A percentile compares a stretch with the other conserved stretches of the same genome.
phyloP scores from a whole-genome alignment of 495 filamentous ascomycete genomes.

The Talaromyces wortmannii region DNA sequence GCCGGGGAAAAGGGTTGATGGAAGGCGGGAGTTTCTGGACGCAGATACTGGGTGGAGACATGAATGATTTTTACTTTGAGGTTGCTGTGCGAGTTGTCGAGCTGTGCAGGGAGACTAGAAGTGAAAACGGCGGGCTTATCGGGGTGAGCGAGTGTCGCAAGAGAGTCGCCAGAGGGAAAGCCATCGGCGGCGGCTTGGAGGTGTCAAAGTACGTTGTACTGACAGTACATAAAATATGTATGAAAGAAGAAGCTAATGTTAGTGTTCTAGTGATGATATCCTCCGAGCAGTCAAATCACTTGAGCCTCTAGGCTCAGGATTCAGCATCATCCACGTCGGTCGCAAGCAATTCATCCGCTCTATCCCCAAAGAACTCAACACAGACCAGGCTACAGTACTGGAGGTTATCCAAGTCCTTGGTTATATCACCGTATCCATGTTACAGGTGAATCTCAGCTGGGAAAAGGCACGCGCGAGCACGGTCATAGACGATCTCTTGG shows the following conservation, averaged over 20 bases:
- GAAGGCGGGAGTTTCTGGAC: constrained; percentile 74
- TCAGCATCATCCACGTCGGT: constrained; percentile 75
- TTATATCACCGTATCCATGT: constrained; percentile 85
- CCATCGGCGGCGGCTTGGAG: constrained; percentile 68
- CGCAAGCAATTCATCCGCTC: constrained; percentile 82
- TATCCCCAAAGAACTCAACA: constrained; percentile 93
- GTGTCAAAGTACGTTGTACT: constrained; percentile 51
- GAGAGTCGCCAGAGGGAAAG: constrained; percentile 58
- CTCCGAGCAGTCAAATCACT: constrained; percentile 83
- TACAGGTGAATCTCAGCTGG: constrained; percentile 87
- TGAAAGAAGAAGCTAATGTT: not conserved
- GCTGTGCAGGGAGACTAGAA: constrained; percentile 78
- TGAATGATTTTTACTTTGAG: constrained; percentile 98
- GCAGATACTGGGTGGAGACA: constrained; percentile 79
- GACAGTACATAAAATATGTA: not conserved
- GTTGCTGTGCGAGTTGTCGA: constrained; percentile 90
- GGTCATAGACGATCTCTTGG: constrained; percentile 83
- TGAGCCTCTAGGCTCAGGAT: constrained; percentile 80
- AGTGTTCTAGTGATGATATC: constrained; percentile 67
- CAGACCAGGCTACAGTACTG: constrained; percentile 85
- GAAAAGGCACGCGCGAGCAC: constrained; percentile 77
- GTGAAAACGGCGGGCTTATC: constrained; percentile 89
- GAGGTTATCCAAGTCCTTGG: constrained; percentile 82
- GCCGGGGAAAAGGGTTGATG: constrained; percentile 28
- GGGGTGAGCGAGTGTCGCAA: constrained; percentile 76